A percentile compares a stretch with the other conserved stretches of the same genome.
phyloP scores from a whole-genome alignment of 768 basidiomycete species.

The Phanerodontia chrysosporium region DNA sequence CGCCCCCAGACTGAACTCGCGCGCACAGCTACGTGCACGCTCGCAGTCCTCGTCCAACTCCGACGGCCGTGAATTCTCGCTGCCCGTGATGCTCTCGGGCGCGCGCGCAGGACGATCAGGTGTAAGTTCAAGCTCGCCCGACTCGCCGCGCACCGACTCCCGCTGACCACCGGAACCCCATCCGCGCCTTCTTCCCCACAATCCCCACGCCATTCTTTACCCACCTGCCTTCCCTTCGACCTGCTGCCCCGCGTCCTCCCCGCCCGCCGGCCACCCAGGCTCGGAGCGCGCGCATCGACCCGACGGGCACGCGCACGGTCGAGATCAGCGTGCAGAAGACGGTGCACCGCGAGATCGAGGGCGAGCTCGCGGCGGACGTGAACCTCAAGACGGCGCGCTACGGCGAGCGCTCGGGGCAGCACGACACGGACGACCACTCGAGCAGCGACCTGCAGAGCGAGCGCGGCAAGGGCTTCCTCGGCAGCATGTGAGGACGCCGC shows the following conservation, averaged over 20 bases:
- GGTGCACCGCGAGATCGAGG: constrained; percentile 6
- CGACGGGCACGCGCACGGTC: background rate
- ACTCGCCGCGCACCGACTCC: background rate
- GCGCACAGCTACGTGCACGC: constrained; percentile 1
- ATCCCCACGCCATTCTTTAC: no score
- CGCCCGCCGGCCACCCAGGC: no score
- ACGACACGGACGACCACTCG: background rate
- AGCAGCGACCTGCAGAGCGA: background rate
- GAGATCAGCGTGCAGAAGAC: constrained; percentile 14
- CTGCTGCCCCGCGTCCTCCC: no score
- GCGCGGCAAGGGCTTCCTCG: background rate
- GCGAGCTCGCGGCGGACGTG: background rate
- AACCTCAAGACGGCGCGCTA: background rate
- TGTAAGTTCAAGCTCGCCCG: background rate
- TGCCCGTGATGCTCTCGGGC: constrained; percentile 7
- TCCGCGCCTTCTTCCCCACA: no score
- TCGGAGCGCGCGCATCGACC: background rate
- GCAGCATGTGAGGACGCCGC: background rate
- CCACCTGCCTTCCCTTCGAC: no score
- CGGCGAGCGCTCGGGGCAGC: background rate
- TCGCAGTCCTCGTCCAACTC: constrained; percentile 9
- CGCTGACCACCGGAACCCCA: background rate
- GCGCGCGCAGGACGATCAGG: background rate
- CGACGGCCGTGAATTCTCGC: background rate
- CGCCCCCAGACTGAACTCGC: constrained; percentile 7